Evolutionary conservation across 2,329 filamentous ascomycete species (phyloP).

Genomic region (Aspergillus felis): DNA sequence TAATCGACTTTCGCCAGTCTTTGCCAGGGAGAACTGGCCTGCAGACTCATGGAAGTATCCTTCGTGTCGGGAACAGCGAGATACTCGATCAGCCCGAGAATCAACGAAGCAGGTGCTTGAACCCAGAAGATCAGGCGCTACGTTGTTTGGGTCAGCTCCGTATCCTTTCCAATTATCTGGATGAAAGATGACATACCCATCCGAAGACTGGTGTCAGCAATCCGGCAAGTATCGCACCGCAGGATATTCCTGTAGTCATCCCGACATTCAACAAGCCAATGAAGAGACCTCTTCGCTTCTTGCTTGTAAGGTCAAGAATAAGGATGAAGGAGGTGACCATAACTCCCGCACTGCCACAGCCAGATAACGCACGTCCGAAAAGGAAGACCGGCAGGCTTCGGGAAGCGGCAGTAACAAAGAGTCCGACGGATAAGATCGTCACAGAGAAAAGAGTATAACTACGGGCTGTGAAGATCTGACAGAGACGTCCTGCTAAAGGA

Average conservation of each 20-base stretch:
- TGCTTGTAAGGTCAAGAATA: slow-evolving; percentile 67
- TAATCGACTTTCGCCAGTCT: slow-evolving; percentile 71
- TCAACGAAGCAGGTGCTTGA: slow-evolving; percentile 62
- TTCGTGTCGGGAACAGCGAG: slow-evolving; percentile 58
- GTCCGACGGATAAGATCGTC: slow-evolving; percentile 57
- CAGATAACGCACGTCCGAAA: slow-evolving; percentile 63
- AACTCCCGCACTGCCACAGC: slow-evolving; percentile 66
- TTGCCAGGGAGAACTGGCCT: slow-evolving; percentile 36
- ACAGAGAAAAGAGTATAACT: slow-evolving; percentile 62
- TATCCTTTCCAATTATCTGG: neutral
- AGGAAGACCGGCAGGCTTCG: slow-evolving; percentile 61
- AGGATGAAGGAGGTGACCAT: slow-evolving; percentile 72
- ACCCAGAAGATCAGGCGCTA: slow-evolving; percentile 69
- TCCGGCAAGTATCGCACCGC: slow-evolving; percentile 68
- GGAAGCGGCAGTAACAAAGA: slow-evolving; percentile 61
- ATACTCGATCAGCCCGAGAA: slow-evolving; percentile 60
- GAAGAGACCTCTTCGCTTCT: slow-evolving; percentile 65
- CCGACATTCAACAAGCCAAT: slow-evolving; percentile 71
- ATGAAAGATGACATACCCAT: slow-evolving; percentile 56
- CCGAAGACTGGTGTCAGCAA: slow-evolving; percentile 60
- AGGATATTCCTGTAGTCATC: slow-evolving; percentile 66
- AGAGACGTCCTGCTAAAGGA: slow-evolving; percentile 67
- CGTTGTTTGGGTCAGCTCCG: neutral
- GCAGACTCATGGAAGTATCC: slow-evolving; percentile 35
- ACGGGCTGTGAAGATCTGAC: slow-evolving; percentile 68